Evolutionary conservation across 2,329 filamentous ascomycete genomes (phyloP), one percentile per base, ranked within the genome.

Genomic region (Ophiostoma populinum): DNA sequence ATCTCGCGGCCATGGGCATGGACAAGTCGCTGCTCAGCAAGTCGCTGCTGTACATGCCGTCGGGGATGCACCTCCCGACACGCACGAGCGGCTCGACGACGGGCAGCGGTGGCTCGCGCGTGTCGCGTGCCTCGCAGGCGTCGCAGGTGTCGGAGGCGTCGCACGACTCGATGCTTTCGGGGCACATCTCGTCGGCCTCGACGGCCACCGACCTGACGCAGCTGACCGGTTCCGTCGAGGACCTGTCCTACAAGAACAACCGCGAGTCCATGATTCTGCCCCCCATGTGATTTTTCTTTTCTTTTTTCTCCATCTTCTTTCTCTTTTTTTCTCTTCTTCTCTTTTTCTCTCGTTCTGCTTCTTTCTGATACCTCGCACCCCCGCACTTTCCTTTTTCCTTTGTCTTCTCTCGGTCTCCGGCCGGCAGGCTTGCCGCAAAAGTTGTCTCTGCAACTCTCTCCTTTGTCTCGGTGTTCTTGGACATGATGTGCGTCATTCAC

Each of bases 71-170:
- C 16, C 46, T 53, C 11, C 50, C 55, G 24, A 51, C 63, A 37
- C 63, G 67, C 12, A 60, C 58, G 16, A 71, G 67, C 50, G 66
- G 64, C 9, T 71, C 65, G 6, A 72, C 68, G 6, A 67, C 60
- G 1, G 58, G 52, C 17, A 71, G 66, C 34, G 52, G 54, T 38
- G 58, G 59, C 8, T 68, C 62, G 5, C 54, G 53, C n/a, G n/a
- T n/a, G n/a, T n/a, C n/a, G n/a, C n/a, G n/a, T n/a, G n/a, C n/a
- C n/a, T n/a, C n/a, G n/a, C n/a, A n/a, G n/a, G n/a, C n/a, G n/a
- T n/a, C n/a, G n/a, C n/a, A n/a, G n/a, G n/a, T n/a, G n/a, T n/a
- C n/a, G n/a, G n/a, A n/a, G n/a, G n/a, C n/a, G n/a, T n/a, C n/a
- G n/a, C n/a, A n/a, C 18, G 58, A 59, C 12, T 67, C 61, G 3